These are phyloP conservation scores for Leccinum arenicola DNA, from an alignment of 768 basidiomycete genomes.

Conservation along the genomic window DNA sequence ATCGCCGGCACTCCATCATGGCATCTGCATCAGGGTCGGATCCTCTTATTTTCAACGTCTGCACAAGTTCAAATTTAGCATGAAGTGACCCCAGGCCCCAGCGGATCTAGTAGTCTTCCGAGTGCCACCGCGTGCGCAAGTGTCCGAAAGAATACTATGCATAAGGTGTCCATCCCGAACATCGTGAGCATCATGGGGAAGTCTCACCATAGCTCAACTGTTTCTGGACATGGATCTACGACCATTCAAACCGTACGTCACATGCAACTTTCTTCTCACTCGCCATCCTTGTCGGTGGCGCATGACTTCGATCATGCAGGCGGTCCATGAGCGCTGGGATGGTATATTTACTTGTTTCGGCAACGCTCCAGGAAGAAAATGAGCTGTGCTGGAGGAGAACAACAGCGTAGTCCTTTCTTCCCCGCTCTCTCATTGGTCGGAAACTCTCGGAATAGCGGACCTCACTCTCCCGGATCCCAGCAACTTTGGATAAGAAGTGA, in stretches of 20 bases:
- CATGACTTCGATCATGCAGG: conserved; percentile 2
- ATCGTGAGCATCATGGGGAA: background rate
- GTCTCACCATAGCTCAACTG: background rate
- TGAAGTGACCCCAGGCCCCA: too few relatives aligned
- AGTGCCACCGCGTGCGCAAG: too few relatives aligned
- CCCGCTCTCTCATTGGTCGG: background rate
- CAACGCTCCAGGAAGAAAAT: background rate
- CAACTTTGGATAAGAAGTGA: background rate
- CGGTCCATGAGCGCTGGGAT: background rate
- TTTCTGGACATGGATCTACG: background rate
- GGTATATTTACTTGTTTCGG: background rate
- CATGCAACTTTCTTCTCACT: background rate
- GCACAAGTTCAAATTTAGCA: too few relatives aligned
- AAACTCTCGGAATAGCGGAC: background rate
- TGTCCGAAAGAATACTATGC: background rate
- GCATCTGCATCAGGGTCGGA: too few relatives aligned
- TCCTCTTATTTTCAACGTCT: too few relatives aligned
- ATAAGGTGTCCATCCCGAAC: background rate
- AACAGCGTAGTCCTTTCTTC: background rate
- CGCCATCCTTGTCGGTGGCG: background rate
- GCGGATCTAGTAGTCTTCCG: too few relatives aligned
- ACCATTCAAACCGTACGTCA: conserved; percentile 7
- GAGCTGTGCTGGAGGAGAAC: background rate
- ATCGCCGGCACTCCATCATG: too few relatives aligned
- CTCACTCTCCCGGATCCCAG: background rate